A percentile compares a stretch with the other conserved stretches of the same genome.
Evolutionary conservation across 2,329 filamentous ascomycete genomes (phyloP).

Genomic region (Zarea fungicola): DNA sequence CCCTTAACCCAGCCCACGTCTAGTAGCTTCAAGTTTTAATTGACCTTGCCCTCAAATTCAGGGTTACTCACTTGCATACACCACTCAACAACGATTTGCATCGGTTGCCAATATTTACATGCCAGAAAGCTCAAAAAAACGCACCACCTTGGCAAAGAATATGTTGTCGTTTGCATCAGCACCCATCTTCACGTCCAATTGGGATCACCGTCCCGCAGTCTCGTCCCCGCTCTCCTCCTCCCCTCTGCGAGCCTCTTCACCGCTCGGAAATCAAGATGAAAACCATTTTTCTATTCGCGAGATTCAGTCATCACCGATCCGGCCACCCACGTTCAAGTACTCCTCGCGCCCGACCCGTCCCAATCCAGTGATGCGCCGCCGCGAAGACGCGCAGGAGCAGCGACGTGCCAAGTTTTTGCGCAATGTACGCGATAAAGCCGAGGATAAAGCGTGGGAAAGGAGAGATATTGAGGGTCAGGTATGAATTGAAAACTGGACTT

Average conservation of each 20-base stretch:
- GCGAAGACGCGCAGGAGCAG: slow-evolving; percentile 58
- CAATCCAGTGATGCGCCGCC: slow-evolving; percentile 57
- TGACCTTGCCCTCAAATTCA: background rate
- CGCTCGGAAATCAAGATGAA: slow-evolving; percentile 37
- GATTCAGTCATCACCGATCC: slow-evolving; percentile 41
- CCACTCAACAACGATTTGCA: background rate
- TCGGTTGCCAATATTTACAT: slow-evolving; percentile 16
- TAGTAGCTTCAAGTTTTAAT: background rate
- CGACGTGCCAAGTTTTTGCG: slow-evolving; percentile 65
- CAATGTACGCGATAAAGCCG: slow-evolving; percentile 55
- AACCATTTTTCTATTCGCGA: slow-evolving; percentile 38
- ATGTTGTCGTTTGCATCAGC: slow-evolving; percentile 40
- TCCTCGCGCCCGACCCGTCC: slow-evolving; percentile 52
- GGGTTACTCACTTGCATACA: background rate
- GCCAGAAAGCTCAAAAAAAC: slow-evolving; percentile 23
- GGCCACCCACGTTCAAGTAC: slow-evolving; percentile 41
- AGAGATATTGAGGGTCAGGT: slow-evolving; percentile 57
- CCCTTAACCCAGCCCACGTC: background rate
- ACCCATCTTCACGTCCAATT: slow-evolving; percentile 38
- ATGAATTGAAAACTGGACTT: too few relatives aligned
- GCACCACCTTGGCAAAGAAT: slow-evolving; percentile 17
- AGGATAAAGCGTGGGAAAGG: slow-evolving; percentile 55
- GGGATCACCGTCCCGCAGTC: slow-evolving; percentile 41
- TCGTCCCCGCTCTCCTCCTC: slow-evolving; percentile 57
- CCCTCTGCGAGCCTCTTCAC: slow-evolving; percentile 48